Conservation (phyloP, 371 early-diverging fungal genomes). For the Mucor piriformis region DNA sequence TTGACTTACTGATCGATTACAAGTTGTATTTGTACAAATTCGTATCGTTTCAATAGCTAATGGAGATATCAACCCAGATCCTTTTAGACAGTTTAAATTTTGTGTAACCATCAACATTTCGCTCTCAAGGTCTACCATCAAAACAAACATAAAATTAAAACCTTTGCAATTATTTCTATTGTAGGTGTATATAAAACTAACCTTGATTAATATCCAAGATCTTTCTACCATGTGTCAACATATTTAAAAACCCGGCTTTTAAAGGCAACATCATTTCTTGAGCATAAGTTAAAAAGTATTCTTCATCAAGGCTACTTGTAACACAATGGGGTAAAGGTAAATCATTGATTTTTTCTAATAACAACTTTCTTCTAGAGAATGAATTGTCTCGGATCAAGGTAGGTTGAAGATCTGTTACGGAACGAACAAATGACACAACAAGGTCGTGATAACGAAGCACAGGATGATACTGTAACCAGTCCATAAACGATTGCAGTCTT, state of each 20-base stretch:
- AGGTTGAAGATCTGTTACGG: constrained; percentile 23
- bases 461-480: constrained; percentile 52
- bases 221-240: constrained; percentile 6
- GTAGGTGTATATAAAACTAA: constrained; percentile 3
- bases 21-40: constrained; percentile 21
- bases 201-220: constrained; percentile 23
- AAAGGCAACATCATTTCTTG: constrained; percentile 31
- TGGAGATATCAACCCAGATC: constrained; percentile 4
- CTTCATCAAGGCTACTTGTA: constrained; percentile 22
- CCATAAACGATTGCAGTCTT: constrained; percentile 48
- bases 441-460: constrained; percentile 46
- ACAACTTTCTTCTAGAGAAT: constrained; percentile 35
- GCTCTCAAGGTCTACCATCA: constrained; percentile 1
- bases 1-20: constrained; percentile 14
- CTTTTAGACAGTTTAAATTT: neutral
- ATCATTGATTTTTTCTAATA: constrained; percentile 38
- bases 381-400: constrained; percentile 33
- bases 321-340: constrained; percentile 6
- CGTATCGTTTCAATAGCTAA: constrained; percentile 15
- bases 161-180: neutral
- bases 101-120: neutral
- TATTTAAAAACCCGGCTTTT: constrained; percentile 12
- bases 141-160: neutral
- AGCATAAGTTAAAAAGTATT: constrained; percentile 42
- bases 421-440: constrained; percentile 53